These are phyloP conservation scores for Rhynchospora pubera DNA, from an alignment of 176 grass and related monocot genomes.

Conservation along the genomic window DNA sequence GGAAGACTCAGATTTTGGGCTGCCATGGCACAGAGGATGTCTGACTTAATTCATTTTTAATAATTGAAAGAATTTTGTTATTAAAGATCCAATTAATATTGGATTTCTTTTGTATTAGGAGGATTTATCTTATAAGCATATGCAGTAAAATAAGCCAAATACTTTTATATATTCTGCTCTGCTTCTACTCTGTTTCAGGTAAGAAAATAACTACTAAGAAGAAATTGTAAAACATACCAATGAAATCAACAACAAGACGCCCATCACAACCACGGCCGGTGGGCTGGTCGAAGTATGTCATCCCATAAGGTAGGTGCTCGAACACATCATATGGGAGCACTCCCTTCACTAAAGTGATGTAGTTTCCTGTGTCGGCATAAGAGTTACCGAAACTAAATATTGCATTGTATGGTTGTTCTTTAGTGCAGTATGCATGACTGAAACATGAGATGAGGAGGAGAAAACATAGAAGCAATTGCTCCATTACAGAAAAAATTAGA, in stretches of 20 bases:
- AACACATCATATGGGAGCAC: constrained; percentile 29
- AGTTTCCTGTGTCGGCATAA: constrained; percentile 61
- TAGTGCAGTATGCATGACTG: neutral
- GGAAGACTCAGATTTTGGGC: constrained; percentile 23
- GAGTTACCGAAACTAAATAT: constrained; percentile 61
- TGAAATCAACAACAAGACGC: constrained; percentile 64
- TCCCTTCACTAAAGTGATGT: constrained; percentile 23
- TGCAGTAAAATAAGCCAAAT: neutral
- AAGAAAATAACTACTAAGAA: neutral
- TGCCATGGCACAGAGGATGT: neutral
- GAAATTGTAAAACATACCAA: constrained; percentile 24
- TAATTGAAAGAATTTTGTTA: neutral
- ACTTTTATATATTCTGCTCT: neutral
- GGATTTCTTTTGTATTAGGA: neutral
- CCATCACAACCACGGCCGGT: constrained; percentile 61
- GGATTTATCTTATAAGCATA: neutral
- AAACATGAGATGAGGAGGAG: constrained; percentile 1
- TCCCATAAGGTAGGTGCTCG: constrained; percentile 48
- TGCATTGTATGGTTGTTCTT: constrained; percentile 20
- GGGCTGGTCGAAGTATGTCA: constrained; percentile 42
- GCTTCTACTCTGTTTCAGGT: neutral
- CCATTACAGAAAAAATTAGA: no score
- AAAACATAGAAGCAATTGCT: constrained; percentile 7
- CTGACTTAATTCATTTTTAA: neutral
- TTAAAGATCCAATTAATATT: neutral